Base-by-base conservation (phyloP, 2,329 filamentous ascomycete species). In the Drechslerella dactyloides region DNA sequence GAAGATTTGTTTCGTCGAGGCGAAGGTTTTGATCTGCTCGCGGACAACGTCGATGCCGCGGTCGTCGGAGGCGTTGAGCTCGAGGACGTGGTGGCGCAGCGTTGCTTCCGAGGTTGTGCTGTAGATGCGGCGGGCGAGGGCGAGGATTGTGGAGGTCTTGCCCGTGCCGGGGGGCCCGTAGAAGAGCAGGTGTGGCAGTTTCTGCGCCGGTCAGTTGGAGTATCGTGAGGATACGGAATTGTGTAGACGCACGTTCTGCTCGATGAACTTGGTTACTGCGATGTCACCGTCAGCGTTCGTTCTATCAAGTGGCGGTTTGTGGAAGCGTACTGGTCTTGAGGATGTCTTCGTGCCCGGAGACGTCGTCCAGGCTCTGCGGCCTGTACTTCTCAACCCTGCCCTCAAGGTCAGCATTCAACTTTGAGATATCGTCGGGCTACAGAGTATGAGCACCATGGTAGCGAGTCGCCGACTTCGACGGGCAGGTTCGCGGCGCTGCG, bases 21-120 rank as follows among this genome's bases (percentile, higher is more conserved):
- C 93, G 81, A 99, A 99, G 0, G 94, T 99, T 84, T 97, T 99
- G 85, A 99, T 99, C 81, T 99, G 94, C 82, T 99, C 94, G 75
- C 93, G 87, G 64, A 99, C 94, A 1, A 99, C 94, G 75, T 99
- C 94, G 79, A 99, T 99, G 78, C 94, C 94, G 80, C 94, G 86
- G 80, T 99, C 94, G 79, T 99, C 94, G 54, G 92, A 96, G 44
- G 94, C 94, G 79, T 99, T 99, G 75, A 99, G 86, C 81, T 99
- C 94, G 35, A 99, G 86, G 17, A 99, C 94, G 92, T 99, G 97
- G 81, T 99, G 94, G 17, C 93, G 89, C 88, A 97, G 89, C 80
- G 97, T 97, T 74, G 90, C 89, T 57, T 73, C 69, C 40, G 69
- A 66, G 52, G 75, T 74, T 68, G 84, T 82, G 59, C 94, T 94